Evolutionary conservation across 305 asterid species (phyloP).

Genomic region (Solanum hybrid): DNA sequence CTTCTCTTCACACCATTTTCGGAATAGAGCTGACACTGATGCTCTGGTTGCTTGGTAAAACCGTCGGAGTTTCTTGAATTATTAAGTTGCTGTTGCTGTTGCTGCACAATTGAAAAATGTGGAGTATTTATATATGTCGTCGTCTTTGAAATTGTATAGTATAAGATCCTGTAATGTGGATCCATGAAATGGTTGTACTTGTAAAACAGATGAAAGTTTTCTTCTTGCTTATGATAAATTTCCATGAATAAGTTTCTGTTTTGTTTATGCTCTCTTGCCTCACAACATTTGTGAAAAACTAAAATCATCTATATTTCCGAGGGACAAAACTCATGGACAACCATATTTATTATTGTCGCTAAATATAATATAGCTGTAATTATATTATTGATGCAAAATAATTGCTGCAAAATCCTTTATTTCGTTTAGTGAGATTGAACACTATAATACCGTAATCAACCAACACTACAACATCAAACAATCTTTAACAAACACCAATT

Average conservation of each 20-base stretch:
- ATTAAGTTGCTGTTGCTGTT: not conserved
- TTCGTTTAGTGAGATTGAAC: not conserved
- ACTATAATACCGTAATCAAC: too few species aligned
- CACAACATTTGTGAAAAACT: not conserved
- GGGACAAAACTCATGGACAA: not conserved
- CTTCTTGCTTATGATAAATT: not conserved
- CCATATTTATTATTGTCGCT: not conserved
- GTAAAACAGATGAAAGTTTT: not conserved
- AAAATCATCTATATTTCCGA: not conserved
- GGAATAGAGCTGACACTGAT: constrained; percentile 66
- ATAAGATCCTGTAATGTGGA: not conserved
- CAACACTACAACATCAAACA: too few species aligned
- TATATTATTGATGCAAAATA: not conserved
- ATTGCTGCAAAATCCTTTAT: not conserved
- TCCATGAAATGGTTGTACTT: not conserved
- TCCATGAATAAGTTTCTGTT: not conserved
- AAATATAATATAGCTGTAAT: not conserved
- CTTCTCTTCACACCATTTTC: constrained; percentile 60
- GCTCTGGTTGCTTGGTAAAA: constrained; percentile 81
- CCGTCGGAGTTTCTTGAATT: constrained; percentile 51
- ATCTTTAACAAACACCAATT: too few species aligned
- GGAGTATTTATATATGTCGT: not conserved
- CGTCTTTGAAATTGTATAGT: not conserved
- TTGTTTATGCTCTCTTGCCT: not conserved
- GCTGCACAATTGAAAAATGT: not conserved